Evolutionary conservation across 75 land plant genomes (phyloP).

Genomic region (Adiantum capillusveneris): DNA sequence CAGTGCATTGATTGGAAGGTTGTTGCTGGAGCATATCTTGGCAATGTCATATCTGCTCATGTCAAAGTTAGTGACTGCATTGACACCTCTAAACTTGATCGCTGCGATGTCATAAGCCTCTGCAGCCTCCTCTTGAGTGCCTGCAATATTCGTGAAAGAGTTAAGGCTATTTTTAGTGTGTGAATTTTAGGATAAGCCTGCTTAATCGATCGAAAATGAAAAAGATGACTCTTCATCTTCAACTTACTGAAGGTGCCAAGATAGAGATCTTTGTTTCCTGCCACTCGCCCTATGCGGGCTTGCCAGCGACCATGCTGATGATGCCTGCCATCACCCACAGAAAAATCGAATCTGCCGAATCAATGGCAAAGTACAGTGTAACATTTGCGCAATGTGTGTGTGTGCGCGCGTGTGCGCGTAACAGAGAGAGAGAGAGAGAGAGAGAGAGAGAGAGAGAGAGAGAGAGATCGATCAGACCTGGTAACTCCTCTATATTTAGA

Average conservation of each 20-base stretch:
- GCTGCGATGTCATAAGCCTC: conserved; percentile 21
- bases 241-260: conserved; percentile 64
- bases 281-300: conserved; percentile 59
- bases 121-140: conserved; percentile 20
- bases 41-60: conserved; percentile 23
- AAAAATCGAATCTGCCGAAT: no score
- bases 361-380: no score
- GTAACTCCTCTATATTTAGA: conserved; percentile 86
- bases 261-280: conserved; percentile 67
- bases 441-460: no score
- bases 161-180: no score
- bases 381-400: no score
- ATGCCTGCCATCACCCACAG: conserved; percentile 23
- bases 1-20: conserved; percentile 10
- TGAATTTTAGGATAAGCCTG: no score
- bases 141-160: no score
- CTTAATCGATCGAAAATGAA: no score
- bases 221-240: no score
- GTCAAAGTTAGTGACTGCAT: conserved; percentile 21
- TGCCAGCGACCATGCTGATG: conserved; percentile 73
- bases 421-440: no score
- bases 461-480: conserved; percentile 24
- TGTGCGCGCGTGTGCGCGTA: no score
- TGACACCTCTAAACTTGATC: conserved; percentile 15
- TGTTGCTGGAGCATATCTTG: conserved; percentile 34